These are phyloP conservation scores for Huntiella moniliformis DNA, from an alignment of 2,329 filamentous ascomycete species.

Conservation along the genomic window DNA sequence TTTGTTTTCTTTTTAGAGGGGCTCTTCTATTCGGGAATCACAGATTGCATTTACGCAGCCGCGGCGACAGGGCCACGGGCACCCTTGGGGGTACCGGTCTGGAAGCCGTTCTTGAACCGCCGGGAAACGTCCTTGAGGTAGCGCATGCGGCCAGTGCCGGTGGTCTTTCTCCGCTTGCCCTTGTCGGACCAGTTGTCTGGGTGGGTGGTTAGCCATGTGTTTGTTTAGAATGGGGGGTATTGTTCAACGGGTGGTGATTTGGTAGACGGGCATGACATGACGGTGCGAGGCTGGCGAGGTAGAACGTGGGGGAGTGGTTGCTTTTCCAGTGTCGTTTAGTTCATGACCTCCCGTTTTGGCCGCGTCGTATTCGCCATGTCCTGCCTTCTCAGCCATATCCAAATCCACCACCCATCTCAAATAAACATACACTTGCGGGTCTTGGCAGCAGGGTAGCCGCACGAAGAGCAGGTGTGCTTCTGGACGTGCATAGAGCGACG, in stretches of 20 bases:
- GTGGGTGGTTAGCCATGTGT: constrained; percentile 5
- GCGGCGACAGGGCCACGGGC: constrained; percentile 43
- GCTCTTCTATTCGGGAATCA: constrained; percentile 13
- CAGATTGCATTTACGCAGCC: constrained; percentile 18
- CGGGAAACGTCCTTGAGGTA: constrained; percentile 84
- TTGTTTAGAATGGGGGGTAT: background rate
- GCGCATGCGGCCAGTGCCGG: constrained; percentile 87
- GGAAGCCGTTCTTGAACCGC: constrained; percentile 97
- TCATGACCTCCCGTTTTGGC: background rate
- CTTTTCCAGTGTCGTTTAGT: background rate
- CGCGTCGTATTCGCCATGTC: background rate
- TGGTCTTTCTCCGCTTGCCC: constrained; percentile 99
- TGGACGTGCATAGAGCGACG: constrained; percentile 97
- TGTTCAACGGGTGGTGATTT: background rate
- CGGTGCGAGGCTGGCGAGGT: background rate
- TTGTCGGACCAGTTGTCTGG: constrained; percentile 99
- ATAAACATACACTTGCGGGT: constrained; percentile 84
- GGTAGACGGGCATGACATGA: background rate
- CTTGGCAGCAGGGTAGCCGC: constrained; percentile 96
- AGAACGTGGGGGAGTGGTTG: background rate
- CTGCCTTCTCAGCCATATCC: background rate
- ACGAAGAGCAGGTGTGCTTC: constrained; percentile 92
- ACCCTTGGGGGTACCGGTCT: constrained; percentile 69
- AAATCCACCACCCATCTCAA: background rate
- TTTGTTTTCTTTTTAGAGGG: constrained; percentile 15